A percentile compares a stretch with the other conserved stretches of the same genome.
Evolutionary conservation across 73 alveolate species (phyloP).

Genomic region (Breviolum minutum): DNA sequence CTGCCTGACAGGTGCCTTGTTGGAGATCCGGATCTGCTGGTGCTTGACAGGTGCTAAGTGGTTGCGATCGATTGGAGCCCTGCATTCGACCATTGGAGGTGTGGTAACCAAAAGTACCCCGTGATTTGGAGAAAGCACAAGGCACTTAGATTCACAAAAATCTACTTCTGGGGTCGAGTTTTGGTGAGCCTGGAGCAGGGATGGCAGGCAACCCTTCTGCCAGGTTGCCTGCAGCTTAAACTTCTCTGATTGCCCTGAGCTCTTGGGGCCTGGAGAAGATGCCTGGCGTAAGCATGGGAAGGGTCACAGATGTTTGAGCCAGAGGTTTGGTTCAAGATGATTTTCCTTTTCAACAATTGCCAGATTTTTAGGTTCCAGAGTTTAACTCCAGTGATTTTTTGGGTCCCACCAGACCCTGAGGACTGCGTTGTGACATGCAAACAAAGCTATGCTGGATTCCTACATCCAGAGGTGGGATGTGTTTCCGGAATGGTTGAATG

Average conservation of each 20-base stretch:
- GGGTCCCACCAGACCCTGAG: neutral
- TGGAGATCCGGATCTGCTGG: neutral
- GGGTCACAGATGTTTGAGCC: too few relatives aligned
- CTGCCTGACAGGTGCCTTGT: too few relatives aligned
- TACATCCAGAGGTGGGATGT: neutral
- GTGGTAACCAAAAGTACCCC: too few relatives aligned
- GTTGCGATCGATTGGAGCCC: constrained; percentile 53
- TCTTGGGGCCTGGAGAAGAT: constrained; percentile 30
- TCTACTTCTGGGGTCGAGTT: too few relatives aligned
- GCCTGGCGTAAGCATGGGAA: neutral
- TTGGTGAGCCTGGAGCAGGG: too few relatives aligned
- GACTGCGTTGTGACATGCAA: constrained; percentile 54
- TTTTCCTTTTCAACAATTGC: too few relatives aligned
- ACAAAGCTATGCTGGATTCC: constrained; percentile 56
- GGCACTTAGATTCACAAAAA: too few relatives aligned
- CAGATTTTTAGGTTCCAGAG: too few relatives aligned
- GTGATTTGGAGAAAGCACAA: too few relatives aligned
- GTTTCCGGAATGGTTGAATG: too few relatives aligned
- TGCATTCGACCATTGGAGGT: constrained; percentile 44
- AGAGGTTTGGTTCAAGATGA: too few relatives aligned
- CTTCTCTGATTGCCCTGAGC: constrained; percentile 67
- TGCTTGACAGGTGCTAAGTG: constrained; percentile 35
- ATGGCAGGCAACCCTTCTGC: neutral
- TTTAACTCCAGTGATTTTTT: too few relatives aligned
- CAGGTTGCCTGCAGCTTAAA: constrained; percentile 63